These are phyloP conservation scores for Forsythia suspensa DNA, from an alignment of 257 asterid genomes.

Conservation along the genomic window DNA sequence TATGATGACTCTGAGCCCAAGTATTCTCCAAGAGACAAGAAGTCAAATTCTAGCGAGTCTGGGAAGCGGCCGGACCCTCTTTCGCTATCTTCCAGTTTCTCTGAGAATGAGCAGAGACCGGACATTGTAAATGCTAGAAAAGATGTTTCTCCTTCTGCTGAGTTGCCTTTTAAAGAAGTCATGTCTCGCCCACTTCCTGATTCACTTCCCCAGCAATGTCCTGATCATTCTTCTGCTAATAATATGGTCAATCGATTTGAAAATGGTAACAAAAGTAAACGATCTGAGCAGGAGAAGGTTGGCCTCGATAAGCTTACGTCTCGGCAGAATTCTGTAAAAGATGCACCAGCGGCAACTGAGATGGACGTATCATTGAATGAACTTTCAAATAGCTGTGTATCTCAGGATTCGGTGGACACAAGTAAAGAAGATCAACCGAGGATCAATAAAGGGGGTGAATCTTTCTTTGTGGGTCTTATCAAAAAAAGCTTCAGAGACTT, in stretches of 20 bases:
- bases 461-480: conserved; percentile 66
- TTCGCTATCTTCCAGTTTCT: conserved; percentile 50
- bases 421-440: conserved; percentile 54
- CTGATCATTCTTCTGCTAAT: conserved; percentile 39
- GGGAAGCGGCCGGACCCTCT: conserved; percentile 48
- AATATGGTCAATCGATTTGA: conserved; percentile 35
- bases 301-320: conserved; percentile 43
- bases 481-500: conserved; percentile 71
- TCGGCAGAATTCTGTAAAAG: conserved; percentile 53
- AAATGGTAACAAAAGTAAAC: conserved; percentile 45
- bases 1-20: conserved; percentile 42
- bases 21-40: conserved; percentile 36
- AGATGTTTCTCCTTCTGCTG: conserved; percentile 37
- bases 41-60: conserved; percentile 40
- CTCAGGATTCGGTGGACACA: conserved; percentile 59
- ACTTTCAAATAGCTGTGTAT: conserved; percentile 45
- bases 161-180: conserved; percentile 32
- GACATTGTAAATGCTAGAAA: conserved; percentile 32
- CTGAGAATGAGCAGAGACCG: conserved; percentile 51
- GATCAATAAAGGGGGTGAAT: conserved; percentile 63
- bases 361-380: conserved; percentile 63
- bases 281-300: conserved; percentile 45
- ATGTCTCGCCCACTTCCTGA: conserved; percentile 27
- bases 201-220: conserved; percentile 33
- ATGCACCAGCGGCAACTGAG: conserved; percentile 60